A percentile compares a stretch with the other conserved stretches of the same genome.
Conservation (phyloP, 1,139 yeast species). For the Kurtzmaniella quercitrusa region DNA sequence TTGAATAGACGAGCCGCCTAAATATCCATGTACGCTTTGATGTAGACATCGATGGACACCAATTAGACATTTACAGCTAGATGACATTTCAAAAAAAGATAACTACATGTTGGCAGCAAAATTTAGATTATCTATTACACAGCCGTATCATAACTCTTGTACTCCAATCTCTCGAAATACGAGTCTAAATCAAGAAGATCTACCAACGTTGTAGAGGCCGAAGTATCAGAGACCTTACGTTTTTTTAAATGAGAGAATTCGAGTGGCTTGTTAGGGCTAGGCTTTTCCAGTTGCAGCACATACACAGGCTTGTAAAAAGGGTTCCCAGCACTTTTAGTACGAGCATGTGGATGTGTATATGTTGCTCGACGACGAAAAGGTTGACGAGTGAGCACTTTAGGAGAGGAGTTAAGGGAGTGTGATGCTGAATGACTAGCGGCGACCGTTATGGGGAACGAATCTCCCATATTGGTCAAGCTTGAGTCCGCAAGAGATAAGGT, state of each 20-base stretch:
- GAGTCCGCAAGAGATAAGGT: neutral
- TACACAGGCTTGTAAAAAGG: conserved; percentile 11
- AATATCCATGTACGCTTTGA: too few species aligned
- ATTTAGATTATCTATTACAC: too few species aligned
- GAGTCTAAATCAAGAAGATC: neutral
- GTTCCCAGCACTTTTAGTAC: conserved; percentile 10
- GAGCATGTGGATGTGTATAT: conserved; percentile 1
- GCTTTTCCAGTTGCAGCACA: conserved; percentile 3
- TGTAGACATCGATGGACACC: too few species aligned
- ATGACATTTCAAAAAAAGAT: neutral
- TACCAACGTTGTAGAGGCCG: neutral
- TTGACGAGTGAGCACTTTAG: conserved; percentile 6
- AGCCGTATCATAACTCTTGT: conserved; percentile 3
- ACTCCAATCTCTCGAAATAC: conserved; percentile 1
- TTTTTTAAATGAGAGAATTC: conserved; percentile 3
- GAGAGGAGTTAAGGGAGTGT: conserved; percentile 7
- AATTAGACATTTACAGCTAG: too few species aligned
- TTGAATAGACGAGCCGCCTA: too few species aligned
- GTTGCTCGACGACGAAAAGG: conserved; percentile 7
- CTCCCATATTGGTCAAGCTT: neutral
- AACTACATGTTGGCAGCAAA: too few species aligned
- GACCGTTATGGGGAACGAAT: neutral
- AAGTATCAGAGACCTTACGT: conserved; percentile 5
- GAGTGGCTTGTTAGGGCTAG: neutral
- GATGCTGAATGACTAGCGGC: neutral